These are phyloP conservation scores for Gigaspora rosea DNA, from an alignment of 192 early-diverging fungal genomes.

Conservation along the genomic window DNA sequence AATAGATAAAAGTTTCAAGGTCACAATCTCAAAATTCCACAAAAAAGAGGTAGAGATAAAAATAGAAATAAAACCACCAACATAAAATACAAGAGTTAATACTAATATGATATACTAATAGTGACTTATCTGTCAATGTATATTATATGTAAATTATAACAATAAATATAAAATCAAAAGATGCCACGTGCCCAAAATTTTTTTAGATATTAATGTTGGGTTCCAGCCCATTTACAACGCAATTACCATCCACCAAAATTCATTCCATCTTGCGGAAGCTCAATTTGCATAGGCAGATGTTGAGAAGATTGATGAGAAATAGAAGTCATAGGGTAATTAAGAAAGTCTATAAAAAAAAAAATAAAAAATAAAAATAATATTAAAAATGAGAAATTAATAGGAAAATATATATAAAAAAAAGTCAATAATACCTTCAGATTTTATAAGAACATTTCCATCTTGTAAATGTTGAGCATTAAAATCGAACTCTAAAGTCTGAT, in stretches of 20 bases:
- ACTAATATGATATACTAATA: too few species aligned
- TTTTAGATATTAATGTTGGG: not conserved
- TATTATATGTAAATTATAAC: not conserved
- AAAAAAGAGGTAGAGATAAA: too few species aligned
- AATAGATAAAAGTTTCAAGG: too few species aligned
- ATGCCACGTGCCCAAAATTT: not conserved
- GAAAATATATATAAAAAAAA: too few species aligned
- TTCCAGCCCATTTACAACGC: slow-evolving; percentile 5
- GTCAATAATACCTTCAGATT: slow-evolving; percentile 8
- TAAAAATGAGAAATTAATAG: not conserved
- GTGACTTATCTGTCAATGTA: too few species aligned
- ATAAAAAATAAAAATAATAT: not conserved
- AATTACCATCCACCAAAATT: slow-evolving; percentile 14
- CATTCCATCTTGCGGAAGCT: slow-evolving; percentile 21
- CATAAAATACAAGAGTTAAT: too few species aligned
- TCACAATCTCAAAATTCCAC: too few species aligned
- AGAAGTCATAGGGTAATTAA: slow-evolving; percentile 3
- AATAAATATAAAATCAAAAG: not conserved
- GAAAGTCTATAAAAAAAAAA: not conserved
- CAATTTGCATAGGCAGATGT: slow-evolving; percentile 17
- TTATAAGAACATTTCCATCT: slow-evolving; percentile 14
- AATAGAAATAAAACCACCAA: too few species aligned
- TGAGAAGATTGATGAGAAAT: slow-evolving; percentile 16
- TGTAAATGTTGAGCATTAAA: slow-evolving; percentile 14
- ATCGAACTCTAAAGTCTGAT: not conserved